Percentiles rank a stretch among this genome's conserved stretches.
Evolutionary conservation across 2,329 filamentous ascomycete genomes (phyloP).

Genomic region (Nothopassalora personata): DNA sequence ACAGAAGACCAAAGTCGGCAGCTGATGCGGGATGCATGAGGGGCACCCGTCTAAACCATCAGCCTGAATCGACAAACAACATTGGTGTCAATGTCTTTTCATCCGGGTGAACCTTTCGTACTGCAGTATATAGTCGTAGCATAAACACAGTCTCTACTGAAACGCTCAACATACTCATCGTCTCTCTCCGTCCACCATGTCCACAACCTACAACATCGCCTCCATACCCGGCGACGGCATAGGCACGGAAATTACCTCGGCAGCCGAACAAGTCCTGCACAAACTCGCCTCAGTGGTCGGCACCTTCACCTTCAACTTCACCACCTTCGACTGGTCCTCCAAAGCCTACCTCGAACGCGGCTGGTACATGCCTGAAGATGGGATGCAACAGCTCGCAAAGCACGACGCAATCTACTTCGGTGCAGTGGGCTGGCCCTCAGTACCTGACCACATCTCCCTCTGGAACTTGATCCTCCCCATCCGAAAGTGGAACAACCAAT

Average conservation of each 20-base stretch:
- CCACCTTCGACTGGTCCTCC: constrained; percentile 47
- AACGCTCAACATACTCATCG: neutral
- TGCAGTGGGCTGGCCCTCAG: constrained; percentile 56
- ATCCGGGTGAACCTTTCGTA: neutral
- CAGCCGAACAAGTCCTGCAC: constrained; percentile 46
- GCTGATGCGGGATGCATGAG: too few species aligned
- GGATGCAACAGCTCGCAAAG: constrained; percentile 46
- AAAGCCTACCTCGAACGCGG: constrained; percentile 48
- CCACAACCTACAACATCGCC: constrained; percentile 22
- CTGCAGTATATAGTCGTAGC: neutral
- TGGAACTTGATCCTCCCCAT: constrained; percentile 65
- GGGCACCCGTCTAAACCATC: too few species aligned
- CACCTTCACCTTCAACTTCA: constrained; percentile 48
- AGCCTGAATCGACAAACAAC: too few species aligned
- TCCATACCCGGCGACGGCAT: constrained; percentile 59
- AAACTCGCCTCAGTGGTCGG: constrained; percentile 41
- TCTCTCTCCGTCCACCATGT: neutral
- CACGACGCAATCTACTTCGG: constrained; percentile 56
- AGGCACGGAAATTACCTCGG: constrained; percentile 57
- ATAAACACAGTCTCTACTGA: neutral
- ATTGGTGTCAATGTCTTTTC: neutral
- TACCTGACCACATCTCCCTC: constrained; percentile 60
- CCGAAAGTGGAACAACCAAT: constrained; percentile 62
- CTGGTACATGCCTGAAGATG: constrained; percentile 50
- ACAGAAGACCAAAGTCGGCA: too few species aligned